Percentiles rank a stretch among this genome's conserved stretches.
Evolutionary conservation across 2,329 filamentous ascomycete species (phyloP).

Genomic region (Trichoderma cornu-damae): DNA sequence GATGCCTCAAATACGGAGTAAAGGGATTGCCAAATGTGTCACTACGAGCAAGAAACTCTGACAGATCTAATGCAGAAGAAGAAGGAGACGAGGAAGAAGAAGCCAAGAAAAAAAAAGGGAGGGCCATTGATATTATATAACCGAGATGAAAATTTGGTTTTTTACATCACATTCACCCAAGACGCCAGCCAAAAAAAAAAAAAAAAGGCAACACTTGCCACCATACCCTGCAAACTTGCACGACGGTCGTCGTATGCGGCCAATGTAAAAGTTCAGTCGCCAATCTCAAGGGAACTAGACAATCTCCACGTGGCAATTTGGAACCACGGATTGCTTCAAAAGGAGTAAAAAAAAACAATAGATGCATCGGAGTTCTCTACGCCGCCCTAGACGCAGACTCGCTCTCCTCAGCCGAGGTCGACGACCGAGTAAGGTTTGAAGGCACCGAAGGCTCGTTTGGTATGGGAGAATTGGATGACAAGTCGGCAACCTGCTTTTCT

Average conservation of each 20-base stretch:
- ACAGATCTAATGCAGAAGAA: too few relatives aligned
- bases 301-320: not conserved
- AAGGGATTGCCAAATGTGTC: not conserved
- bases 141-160: not conserved
- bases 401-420: slow-evolving; percentile 13
- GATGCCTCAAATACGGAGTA: too few relatives aligned
- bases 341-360: not conserved
- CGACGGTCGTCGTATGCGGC: too few relatives aligned
- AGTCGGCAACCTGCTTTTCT: slow-evolving; percentile 15
- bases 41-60: not conserved
- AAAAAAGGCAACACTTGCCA: not conserved
- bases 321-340: not conserved
- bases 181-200: slow-evolving; percentile 12
- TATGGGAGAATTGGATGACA: not conserved
- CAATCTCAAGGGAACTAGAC: not conserved
- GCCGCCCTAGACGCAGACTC: slow-evolving; percentile 2
- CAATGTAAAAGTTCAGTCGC: not conserved
- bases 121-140: not conserved
- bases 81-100: too few relatives aligned
- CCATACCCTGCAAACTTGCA: not conserved
- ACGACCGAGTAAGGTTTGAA: slow-evolving; percentile 22
- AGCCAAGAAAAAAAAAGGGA: not conserved
- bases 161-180: not conserved
- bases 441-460: slow-evolving; percentile 7
- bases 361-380: not conserved